Base-by-base conservation (phyloP, 768 basidiomycete species). In the Rhizopogon vinicolor region DNA sequence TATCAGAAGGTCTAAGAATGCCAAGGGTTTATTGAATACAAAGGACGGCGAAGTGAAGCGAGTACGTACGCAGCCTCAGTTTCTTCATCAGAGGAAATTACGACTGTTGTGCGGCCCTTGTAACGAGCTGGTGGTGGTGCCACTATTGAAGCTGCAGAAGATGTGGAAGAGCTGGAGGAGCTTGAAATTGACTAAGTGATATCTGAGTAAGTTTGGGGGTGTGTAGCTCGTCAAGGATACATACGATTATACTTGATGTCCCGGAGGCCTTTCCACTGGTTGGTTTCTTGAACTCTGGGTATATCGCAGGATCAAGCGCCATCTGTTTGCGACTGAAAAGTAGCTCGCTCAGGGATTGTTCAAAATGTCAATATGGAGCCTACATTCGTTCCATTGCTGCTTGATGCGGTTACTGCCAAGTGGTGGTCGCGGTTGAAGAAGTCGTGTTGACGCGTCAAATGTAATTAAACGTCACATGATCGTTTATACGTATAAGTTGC, bases 1-100 rank as follows among this genome's bases (percentile, higher is more conserved):
- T 58, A 61, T 2, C 3, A 10, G 56, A 43, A 45, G 40, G 46
- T 65, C 41, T 63, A 54, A 18, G 8, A 2, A 43, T n/a, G 3
- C 39, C 29, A 37, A 7, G 13, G 22, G 5, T 14, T 5, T 29
- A 0, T 31, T 9, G 31, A 40, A 46, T 55, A 41, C 56, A 40
- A 6, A 29, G 7, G 10, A 22, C 1, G 16, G 39, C 53, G 18
- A 39, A 51, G 25, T 28, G 14, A 52, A 37, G 9, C 22, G 9
- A 37, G 10, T 13, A 37, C 31, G 29, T 45, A 22, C 33, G 57
- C 52, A 10, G 56, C 59, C 18, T 56, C 59, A 16, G 44, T 56
- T 13, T 69, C 65, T n/a, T 68, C 71, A 6, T 68, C 67, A 1
- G 72, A 74, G 14, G 72, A 71, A 41, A 71, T 68, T 10, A 69